Percentiles rank a stretch among this genome's conserved stretches.
Evolutionary conservation across 2,329 filamentous ascomycete genomes (phyloP).

Genomic region (Aspergillus fijiensis): DNA sequence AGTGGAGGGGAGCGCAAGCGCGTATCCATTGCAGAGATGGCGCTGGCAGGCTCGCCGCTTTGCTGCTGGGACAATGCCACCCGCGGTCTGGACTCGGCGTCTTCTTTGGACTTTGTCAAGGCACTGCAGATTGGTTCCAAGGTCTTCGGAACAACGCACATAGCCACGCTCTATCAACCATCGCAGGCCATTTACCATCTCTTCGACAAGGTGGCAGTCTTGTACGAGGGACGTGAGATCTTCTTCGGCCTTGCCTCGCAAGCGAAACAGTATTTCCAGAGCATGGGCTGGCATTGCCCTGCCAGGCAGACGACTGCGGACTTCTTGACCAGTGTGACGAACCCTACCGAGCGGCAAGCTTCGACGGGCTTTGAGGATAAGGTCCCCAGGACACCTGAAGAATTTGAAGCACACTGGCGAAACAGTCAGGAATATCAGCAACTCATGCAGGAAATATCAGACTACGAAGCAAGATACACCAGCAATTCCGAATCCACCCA

Average conservation of each 20-base stretch:
- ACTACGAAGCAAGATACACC: too few species aligned
- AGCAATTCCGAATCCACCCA: too few species aligned
- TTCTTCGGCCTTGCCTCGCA: conserved; percentile 65
- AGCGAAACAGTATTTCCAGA: conserved; percentile 65
- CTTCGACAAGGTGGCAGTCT: conserved; percentile 72
- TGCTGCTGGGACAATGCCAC: conserved; percentile 50
- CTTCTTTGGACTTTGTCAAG: conserved; percentile 59
- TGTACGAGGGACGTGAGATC: conserved; percentile 76
- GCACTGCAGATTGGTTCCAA: conserved; percentile 53
- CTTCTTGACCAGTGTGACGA: conserved; percentile 68
- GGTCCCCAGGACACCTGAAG: conserved; percentile 64
- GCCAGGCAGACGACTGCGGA: conserved; percentile 66
- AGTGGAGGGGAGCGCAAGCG: conserved; percentile 62
- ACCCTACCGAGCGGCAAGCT: conserved; percentile 58
- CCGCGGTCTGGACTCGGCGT: conserved; percentile 56
- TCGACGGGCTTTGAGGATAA: conserved; percentile 52
- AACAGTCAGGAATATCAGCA: conserved; percentile 35
- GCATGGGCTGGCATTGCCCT: conserved; percentile 68
- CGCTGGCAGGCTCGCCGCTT: conserved; percentile 34
- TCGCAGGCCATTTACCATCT: conserved; percentile 55
- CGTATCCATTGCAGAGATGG: conserved; percentile 48
- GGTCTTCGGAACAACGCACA: conserved; percentile 49
- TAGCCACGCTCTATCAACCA: conserved; percentile 59
- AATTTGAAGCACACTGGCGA: conserved; percentile 59
- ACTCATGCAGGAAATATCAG: conserved; percentile 40